A percentile compares a stretch with the other conserved stretches of the same genome.
Evolutionary conservation across 495 filamentous ascomycete species (phyloP).

Genomic region (Sordaria brevicollis): DNA sequence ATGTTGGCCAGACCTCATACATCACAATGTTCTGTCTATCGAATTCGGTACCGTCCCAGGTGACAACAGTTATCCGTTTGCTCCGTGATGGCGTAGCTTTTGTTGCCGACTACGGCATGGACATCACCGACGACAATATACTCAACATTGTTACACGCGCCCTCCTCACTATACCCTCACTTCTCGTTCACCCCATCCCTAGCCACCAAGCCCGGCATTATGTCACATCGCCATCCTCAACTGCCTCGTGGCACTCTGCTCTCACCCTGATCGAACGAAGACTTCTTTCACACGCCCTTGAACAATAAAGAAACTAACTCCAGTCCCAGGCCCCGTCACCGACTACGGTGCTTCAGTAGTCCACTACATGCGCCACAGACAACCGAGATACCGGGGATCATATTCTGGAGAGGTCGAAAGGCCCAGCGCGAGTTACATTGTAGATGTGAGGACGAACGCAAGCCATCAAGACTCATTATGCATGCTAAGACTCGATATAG

Average conservation of each 20-base stretch:
- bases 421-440: conserved; percentile 76
- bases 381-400: conserved; percentile 60
- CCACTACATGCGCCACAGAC: conserved; percentile 84
- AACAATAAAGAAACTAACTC: conserved; percentile 14
- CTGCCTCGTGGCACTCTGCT: background rate
- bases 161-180: background rate
- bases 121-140: background rate
- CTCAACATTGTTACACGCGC: background rate
- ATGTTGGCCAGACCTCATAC: background rate
- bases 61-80: background rate
- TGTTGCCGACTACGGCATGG: background rate
- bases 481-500: conserved; percentile 35
- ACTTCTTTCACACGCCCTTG: background rate
- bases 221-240: background rate
- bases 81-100: background rate
- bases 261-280: background rate
- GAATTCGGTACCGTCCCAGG: background rate
- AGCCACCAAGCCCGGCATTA: background rate
- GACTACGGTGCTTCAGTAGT: conserved; percentile 91
- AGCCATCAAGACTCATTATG: background rate
- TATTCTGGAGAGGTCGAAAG: conserved; percentile 65
- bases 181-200: background rate
- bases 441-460: conserved; percentile 56
- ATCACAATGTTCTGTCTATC: background rate
- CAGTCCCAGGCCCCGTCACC: conserved; percentile 62